Evolutionary conservation across 1,284 basidiomycete species (phyloP).

Genomic region (Fomitiporia mediterranea): DNA sequence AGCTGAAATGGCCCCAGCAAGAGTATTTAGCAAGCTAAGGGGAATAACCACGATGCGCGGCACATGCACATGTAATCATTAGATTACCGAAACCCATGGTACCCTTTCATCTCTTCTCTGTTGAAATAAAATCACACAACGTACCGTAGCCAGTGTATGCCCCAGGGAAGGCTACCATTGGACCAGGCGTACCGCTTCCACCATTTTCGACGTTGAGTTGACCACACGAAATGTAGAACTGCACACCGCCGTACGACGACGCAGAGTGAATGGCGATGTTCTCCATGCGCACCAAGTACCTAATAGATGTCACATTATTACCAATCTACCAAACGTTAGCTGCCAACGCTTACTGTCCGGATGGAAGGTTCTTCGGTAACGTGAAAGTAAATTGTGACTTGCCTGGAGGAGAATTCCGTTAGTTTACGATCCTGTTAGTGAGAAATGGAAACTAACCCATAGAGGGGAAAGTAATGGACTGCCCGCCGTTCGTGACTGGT

Average conservation of each 20-base stretch:
- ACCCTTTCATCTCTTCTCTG: no score
- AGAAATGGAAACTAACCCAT: slow-evolving; percentile 16
- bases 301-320: neutral
- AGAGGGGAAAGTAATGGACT: slow-evolving; percentile 23
- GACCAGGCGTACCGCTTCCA: slow-evolving; percentile 32
- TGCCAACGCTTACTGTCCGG: slow-evolving; percentile 26
- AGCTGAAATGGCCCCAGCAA: no score
- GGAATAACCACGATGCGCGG: no score
- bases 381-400: slow-evolving; percentile 27
- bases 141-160: slow-evolving; percentile 34
- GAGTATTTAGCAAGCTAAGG: no score
- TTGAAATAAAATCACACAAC: no score
- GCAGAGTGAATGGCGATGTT: slow-evolving; percentile 28
- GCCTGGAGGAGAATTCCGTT: slow-evolving; percentile 16
- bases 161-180: slow-evolving; percentile 33
- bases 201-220: slow-evolving; percentile 35
- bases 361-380: slow-evolving; percentile 27
- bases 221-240: slow-evolving; percentile 30
- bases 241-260: slow-evolving; percentile 20
- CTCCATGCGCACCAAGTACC: slow-evolving; percentile 31
- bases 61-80: no score
- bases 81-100: no score
- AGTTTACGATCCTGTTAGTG: neutral
- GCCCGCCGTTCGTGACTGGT: slow-evolving; percentile 24
- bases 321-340: neutral